phyloP scores from a whole-genome alignment of 2,329 filamentous ascomycete species.

The Diaporthe citri region DNA sequence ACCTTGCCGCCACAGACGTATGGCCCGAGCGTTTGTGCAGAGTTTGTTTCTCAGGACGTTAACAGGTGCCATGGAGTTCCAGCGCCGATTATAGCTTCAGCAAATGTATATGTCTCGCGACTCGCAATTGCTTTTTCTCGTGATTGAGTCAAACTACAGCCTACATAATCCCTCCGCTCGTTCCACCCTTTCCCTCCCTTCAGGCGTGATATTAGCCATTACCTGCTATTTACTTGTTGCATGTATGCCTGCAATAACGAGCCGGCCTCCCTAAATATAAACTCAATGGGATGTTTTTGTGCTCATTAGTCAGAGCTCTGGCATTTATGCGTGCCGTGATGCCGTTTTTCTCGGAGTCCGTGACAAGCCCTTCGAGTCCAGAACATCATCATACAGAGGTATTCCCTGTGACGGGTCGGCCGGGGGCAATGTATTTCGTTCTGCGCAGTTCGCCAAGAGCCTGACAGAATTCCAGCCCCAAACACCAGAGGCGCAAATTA shows the following conservation, averaged over 20 bases:
- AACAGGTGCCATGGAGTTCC: not conserved
- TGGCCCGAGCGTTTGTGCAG: not conserved
- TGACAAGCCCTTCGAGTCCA: not conserved
- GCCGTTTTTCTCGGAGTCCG: not conserved
- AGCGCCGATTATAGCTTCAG: not conserved
- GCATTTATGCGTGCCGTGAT: not conserved
- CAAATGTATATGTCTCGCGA: not conserved
- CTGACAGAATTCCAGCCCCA: not conserved
- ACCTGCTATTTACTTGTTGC: not conserved
- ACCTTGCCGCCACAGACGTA: not conserved
- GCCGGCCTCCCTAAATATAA: not conserved
- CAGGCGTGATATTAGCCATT: not conserved
- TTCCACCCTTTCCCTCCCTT: not conserved
- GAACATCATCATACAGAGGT: not conserved
- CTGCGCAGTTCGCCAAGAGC: not conserved
- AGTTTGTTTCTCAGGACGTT: not conserved
- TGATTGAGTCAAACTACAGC: too few species aligned
- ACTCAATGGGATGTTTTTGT: not conserved
- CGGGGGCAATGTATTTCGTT: not conserved
- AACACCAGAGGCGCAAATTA: slow-evolving; percentile 8
- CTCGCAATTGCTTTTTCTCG: not conserved
- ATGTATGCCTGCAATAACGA: not conserved
- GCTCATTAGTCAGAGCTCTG: not conserved
- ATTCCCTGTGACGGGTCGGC: not conserved
- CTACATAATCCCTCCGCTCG: too few species aligned